Conservation (phyloP, 2,329 filamentous ascomycete genomes). For the Cladosporium sp. region DNA sequence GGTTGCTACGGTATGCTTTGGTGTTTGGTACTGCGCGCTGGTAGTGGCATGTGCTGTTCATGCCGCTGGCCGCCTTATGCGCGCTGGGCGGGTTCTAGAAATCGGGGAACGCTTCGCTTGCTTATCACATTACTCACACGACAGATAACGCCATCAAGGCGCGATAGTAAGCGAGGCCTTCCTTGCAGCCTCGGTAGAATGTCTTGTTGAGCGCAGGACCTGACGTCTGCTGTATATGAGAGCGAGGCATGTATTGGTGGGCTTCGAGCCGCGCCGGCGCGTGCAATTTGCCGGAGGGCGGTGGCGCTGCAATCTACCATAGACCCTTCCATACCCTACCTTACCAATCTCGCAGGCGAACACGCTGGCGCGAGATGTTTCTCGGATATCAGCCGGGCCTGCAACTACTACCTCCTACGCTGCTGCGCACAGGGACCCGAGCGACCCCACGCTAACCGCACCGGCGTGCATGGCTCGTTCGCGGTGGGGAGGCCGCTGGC, state of each 20-base stretch:
- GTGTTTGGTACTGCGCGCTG: background rate
- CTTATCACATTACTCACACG: constrained; percentile 4
- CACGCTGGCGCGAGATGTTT: background rate
- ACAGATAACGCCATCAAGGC: constrained; percentile 6
- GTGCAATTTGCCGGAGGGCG: constrained; percentile 6
- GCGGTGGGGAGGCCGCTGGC: background rate
- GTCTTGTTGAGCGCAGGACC: background rate
- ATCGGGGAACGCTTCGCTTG: constrained; percentile 5
- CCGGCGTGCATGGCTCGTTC: background rate
- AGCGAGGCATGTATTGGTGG: background rate
- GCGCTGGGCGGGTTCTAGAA: background rate
- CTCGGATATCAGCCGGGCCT: constrained; percentile 5
- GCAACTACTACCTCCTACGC: background rate
- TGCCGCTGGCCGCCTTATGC: background rate
- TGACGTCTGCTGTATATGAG: background rate
- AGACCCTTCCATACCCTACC: background rate
- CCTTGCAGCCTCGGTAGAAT: constrained; percentile 5
- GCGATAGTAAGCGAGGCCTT: constrained; percentile 1
- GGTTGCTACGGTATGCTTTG: background rate
- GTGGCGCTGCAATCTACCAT: constrained; percentile 1
- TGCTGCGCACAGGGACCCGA: background rate
- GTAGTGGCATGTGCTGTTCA: background rate
- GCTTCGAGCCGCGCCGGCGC: constrained; percentile 10
- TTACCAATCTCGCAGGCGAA: background rate
- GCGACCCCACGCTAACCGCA: background rate